Base-by-base conservation (phyloP, 2,329 filamentous ascomycete species). In the Rasamsonia emersonii region DNA sequence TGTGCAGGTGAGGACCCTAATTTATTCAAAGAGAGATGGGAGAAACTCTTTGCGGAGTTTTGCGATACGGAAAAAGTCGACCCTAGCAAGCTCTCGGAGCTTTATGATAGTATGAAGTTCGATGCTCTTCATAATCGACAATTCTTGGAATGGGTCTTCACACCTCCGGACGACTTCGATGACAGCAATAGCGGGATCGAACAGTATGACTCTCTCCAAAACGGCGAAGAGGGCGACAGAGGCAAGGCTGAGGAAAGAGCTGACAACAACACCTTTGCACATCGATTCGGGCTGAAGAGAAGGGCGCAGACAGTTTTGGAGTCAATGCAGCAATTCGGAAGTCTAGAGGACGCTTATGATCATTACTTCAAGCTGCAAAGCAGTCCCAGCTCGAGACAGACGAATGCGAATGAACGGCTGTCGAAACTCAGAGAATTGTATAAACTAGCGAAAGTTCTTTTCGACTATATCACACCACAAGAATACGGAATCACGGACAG, bases 61-160 rank as follows among this genome's bases (percentile, higher is more conserved):
- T 91, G 83, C 44, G 93, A 98, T 56, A 82, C 84, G 1, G 91
- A 98, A 50, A 98, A 98, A 65, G 86, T 96, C 11, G 91, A 98
- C 58, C 93, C 93, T 11, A 94, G 88, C 68, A 98, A 98, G 65
- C 89, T 98, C 40, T 95, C 86, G 4, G 91, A 98, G 63, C 73
- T 98, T 3, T 98, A 98, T 57, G 91, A 98, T 58, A 96, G 89
- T 13, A 96, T 98, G 91, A 98, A 98, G 59, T 98, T 96, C 43
- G 91, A 98, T 56, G 91, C 91, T 1, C 70, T 98, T 9, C 93
- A 98, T 61, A 98, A 98, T 53, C 79, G 91, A 2, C 85, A 86
- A 41, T 98, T 98, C 50, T 67, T 98, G 3, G 91, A 98, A 58
- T 96, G 91, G 85, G 82, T 95, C 0, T 98, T 98, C 47, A 93